Evolutionary conservation across 139 green algal genomes (phyloP).

Genomic region (Desmodesmus armatus): DNA sequence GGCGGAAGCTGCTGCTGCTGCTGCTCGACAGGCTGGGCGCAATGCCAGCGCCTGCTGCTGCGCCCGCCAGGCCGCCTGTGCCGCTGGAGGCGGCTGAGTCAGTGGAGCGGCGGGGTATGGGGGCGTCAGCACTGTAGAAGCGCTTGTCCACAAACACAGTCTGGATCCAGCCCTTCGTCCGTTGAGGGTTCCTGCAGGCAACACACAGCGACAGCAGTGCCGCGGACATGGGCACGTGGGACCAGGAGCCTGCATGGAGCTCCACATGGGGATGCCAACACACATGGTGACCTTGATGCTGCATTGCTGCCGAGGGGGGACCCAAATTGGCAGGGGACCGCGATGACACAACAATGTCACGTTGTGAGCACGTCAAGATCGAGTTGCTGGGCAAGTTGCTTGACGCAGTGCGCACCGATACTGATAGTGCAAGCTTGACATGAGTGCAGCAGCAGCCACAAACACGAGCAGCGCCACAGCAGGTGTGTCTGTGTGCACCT

Average conservation of each 20-base stretch:
- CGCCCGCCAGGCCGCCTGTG: background rate
- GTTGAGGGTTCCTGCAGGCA: constrained; percentile 45
- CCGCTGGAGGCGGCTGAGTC: background rate
- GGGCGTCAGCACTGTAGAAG: constrained; percentile 47
- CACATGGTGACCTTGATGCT: no score
- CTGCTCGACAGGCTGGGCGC: background rate
- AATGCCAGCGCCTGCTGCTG: constrained; percentile 11
- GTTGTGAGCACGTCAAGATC: no score
- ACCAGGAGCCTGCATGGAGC: background rate
- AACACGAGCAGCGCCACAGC: no score
- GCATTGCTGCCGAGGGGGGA: no score
- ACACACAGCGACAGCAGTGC: background rate
- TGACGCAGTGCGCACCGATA: no score
- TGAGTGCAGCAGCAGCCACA: no score
- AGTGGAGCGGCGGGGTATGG: constrained; percentile 19
- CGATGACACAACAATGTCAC: no score
- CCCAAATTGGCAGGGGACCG: no score
- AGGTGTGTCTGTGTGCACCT: background rate
- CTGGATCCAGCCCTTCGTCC: constrained; percentile 47
- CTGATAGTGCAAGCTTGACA: no score
- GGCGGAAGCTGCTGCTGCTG: background rate
- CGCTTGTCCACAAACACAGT: constrained; percentile 53
- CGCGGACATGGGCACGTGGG: background rate
- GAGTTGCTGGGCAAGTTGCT: no score
- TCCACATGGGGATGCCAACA: no score